phyloP scores from a whole-genome alignment of 2,329 filamentous ascomycete genomes.

The Fusarium illudens region DNA sequence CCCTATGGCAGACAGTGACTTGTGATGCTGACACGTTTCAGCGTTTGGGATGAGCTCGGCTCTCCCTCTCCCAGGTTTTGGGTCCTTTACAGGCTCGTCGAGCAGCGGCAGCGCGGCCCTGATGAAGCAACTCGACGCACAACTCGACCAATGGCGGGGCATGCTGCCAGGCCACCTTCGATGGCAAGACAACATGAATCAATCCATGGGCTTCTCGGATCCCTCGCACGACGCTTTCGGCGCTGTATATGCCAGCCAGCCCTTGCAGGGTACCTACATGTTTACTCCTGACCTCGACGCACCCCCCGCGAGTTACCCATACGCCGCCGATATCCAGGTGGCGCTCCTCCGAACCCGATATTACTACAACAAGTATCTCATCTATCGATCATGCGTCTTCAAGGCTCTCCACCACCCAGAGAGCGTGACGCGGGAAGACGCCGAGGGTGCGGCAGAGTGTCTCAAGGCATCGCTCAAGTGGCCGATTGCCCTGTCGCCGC shows the following conservation, averaged over 20 bases:
- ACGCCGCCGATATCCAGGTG: slow-evolving; percentile 63
- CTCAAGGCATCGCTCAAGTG: slow-evolving; percentile 66
- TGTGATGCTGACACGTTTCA: slow-evolving; percentile 16
- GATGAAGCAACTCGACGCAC: slow-evolving; percentile 60
- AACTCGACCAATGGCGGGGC: slow-evolving; percentile 66
- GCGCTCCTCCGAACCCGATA: slow-evolving; percentile 66
- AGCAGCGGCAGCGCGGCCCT: slow-evolving; percentile 41
- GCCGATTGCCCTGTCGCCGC: slow-evolving; percentile 67
- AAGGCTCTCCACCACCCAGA: slow-evolving; percentile 67
- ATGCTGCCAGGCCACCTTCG: slow-evolving; percentile 63
- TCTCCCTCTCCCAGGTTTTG: slow-evolving; percentile 26
- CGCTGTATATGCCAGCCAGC: slow-evolving; percentile 30
- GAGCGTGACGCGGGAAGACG: slow-evolving; percentile 61
- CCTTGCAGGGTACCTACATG: slow-evolving; percentile 32
- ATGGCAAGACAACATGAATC: slow-evolving; percentile 60
- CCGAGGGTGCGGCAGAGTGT: slow-evolving; percentile 63
- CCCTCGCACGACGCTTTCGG: slow-evolving; percentile 27
- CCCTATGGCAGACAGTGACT: background rate
- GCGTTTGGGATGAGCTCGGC: slow-evolving; percentile 30
- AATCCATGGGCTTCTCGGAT: slow-evolving; percentile 46
- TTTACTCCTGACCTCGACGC: slow-evolving; percentile 38
- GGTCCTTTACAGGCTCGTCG: slow-evolving; percentile 19
- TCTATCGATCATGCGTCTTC: slow-evolving; percentile 66
- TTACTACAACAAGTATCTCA: slow-evolving; percentile 66
- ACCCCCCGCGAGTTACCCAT: slow-evolving; percentile 53